Evolutionary conservation across 805 yeast species (phyloP).

Genomic region (Lachancea sp.): DNA sequence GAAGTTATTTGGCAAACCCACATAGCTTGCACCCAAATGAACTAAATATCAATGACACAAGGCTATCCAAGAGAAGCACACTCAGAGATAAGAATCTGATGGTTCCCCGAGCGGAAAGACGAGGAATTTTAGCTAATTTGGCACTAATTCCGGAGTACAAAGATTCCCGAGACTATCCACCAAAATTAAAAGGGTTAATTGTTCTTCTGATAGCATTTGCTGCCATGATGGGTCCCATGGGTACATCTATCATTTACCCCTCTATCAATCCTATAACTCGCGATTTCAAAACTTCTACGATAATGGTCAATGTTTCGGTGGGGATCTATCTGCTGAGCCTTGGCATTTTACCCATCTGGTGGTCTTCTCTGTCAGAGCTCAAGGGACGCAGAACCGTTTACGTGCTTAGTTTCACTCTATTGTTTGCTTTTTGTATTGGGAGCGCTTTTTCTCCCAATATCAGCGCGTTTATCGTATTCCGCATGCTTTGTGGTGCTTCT

Average conservation of each 20-base stretch:
- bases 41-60: neutral
- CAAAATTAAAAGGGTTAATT: conserved; percentile 42
- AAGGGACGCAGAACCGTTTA: conserved; percentile 73
- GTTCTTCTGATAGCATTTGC: conserved; percentile 65
- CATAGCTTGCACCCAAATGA: conserved; percentile 1
- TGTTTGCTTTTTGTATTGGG: conserved; percentile 64
- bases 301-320: conserved; percentile 67
- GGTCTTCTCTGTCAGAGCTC: conserved; percentile 74
- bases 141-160: conserved; percentile 60
- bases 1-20: neutral
- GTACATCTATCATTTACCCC: conserved; percentile 76
- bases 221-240: conserved; percentile 83
- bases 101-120: conserved; percentile 34
- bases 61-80: conserved; percentile 5
- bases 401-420: conserved; percentile 56
- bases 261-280: conserved; percentile 56
- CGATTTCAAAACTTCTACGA: conserved; percentile 49
- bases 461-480: conserved; percentile 54
- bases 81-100: conserved; percentile 16
- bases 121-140: conserved; percentile 53
- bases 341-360: conserved; percentile 83
- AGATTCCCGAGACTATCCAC: conserved; percentile 62
- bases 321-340: conserved; percentile 70
- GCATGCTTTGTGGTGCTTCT: conserved; percentile 71
- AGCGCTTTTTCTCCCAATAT: conserved; percentile 60